phyloP scores from a whole-genome alignment of 1,139 yeast genomes.

The Pichia sp. region DNA sequence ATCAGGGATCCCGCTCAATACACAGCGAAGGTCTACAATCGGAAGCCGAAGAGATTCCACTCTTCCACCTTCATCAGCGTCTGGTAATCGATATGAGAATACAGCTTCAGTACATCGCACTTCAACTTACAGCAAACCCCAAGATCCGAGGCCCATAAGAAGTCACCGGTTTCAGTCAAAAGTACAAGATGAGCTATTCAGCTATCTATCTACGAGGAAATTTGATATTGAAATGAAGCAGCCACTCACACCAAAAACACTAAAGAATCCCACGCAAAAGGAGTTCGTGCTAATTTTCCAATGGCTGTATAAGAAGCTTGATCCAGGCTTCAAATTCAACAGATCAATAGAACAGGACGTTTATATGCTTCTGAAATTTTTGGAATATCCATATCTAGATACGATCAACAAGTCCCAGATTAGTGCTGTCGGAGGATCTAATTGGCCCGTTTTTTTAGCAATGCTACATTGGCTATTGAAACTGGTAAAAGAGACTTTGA shows the following conservation, averaged over 20 bases:
- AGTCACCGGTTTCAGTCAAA: slow-evolving; percentile 64
- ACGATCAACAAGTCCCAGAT: slow-evolving; percentile 78
- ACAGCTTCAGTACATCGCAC: neutral
- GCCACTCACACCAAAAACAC: slow-evolving; percentile 59
- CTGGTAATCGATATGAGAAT: slow-evolving; percentile 10
- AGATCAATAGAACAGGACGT: slow-evolving; percentile 75
- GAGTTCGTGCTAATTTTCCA: slow-evolving; percentile 77
- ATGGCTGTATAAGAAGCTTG: slow-evolving; percentile 71
- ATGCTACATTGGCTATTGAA: slow-evolving; percentile 77
- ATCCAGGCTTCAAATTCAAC: slow-evolving; percentile 72
- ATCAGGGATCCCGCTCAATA: slow-evolving; percentile 16
- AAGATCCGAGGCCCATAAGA: slow-evolving; percentile 74
- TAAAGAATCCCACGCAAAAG: slow-evolving; percentile 80
- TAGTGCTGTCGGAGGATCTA: slow-evolving; percentile 87
- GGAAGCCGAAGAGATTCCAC: slow-evolving; percentile 11
- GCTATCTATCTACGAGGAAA: slow-evolving; percentile 56
- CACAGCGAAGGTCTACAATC: slow-evolving; percentile 4
- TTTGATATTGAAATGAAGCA: slow-evolving; percentile 75
- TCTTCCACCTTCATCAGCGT: slow-evolving; percentile 26
- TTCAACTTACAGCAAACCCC: slow-evolving; percentile 14
- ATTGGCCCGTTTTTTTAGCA: slow-evolving; percentile 83
- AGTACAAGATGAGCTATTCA: slow-evolving; percentile 63
- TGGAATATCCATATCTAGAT: slow-evolving; percentile 79
- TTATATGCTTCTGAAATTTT: slow-evolving; percentile 55
- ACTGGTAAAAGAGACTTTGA: slow-evolving; percentile 37